Conservation (phyloP, 306 rosid genomes). For the Glycine latifolia region DNA sequence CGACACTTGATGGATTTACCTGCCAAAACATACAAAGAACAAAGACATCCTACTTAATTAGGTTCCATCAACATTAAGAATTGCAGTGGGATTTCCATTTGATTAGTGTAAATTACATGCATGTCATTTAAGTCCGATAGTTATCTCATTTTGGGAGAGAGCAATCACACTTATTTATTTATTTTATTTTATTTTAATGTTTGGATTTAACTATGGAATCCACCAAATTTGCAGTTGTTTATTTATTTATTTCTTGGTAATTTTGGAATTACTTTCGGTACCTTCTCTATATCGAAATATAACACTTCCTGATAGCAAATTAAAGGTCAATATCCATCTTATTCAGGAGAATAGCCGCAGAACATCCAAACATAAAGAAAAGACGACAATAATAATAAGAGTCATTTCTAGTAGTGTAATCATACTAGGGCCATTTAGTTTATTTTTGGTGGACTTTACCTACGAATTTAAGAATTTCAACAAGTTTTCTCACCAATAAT, state of each 20-base stretch:
- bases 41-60: slow-evolving; percentile 22
- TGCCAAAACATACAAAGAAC: not conserved
- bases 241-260: no score
- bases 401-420: not conserved
- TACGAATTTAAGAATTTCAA: no score
- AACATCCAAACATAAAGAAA: slow-evolving; percentile 5
- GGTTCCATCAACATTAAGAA: not conserved
- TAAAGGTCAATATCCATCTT: slow-evolving; percentile 27
- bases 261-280: not conserved
- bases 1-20: not conserved
- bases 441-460: no score
- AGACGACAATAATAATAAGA: not conserved
- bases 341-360: slow-evolving; percentile 7
- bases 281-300: not conserved
- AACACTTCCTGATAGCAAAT: slow-evolving; percentile 21
- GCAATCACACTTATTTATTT: no score
- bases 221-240: no score
- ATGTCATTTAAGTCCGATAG: no score
- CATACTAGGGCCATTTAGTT: not conserved
- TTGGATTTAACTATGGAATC: no score
- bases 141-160: no score
- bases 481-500: no score
- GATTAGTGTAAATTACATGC: no score
- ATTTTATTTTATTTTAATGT: no score
- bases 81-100: not conserved